Evolutionary conservation across 2,329 filamentous ascomycete genomes (phyloP).

Genomic region (Ascocoryne sarcoides): DNA sequence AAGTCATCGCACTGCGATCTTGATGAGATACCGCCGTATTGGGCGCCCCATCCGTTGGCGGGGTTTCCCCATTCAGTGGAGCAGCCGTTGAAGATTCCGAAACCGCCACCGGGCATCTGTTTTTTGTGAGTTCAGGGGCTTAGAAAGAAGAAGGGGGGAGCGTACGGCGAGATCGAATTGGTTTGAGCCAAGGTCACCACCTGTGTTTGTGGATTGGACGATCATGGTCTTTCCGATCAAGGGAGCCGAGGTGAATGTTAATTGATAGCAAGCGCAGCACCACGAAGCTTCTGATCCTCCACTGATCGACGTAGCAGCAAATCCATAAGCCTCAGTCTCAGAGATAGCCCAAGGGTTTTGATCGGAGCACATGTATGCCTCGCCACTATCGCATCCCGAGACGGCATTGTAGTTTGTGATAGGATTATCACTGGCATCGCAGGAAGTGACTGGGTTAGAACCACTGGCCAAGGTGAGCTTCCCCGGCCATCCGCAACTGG

Average conservation of each 20-base stretch:
- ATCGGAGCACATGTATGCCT: slow-evolving; percentile 47
- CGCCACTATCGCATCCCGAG: slow-evolving; percentile 41
- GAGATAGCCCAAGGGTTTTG: slow-evolving; percentile 55
- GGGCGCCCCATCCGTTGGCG: slow-evolving; percentile 35
- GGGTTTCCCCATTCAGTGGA: slow-evolving; percentile 38
- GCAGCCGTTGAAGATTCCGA: slow-evolving; percentile 48
- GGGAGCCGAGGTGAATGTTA: slow-evolving; percentile 38
- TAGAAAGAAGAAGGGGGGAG: neutral
- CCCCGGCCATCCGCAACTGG: slow-evolving; percentile 51
- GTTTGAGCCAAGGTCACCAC: slow-evolving; percentile 44
- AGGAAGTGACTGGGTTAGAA: slow-evolving; percentile 20
- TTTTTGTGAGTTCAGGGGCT: too few relatives aligned
- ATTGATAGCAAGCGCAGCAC: slow-evolving; percentile 58
- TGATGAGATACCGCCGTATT: slow-evolving; percentile 40
- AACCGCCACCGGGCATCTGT: slow-evolving; percentile 48
- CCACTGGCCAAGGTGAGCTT: slow-evolving; percentile 42
- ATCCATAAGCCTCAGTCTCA: slow-evolving; percentile 47
- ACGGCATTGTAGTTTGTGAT: slow-evolving; percentile 40
- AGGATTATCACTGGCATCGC: slow-evolving; percentile 40
- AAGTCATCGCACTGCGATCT: slow-evolving; percentile 37
- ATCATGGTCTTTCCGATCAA: slow-evolving; percentile 53
- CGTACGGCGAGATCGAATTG: slow-evolving; percentile 45
- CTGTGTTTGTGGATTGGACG: slow-evolving; percentile 56
- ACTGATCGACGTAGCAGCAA: slow-evolving; percentile 49
- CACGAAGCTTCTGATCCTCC: slow-evolving; percentile 49